phyloP scores from a whole-genome alignment of 73 alveolate genomes.

The Stentor coeruleus region DNA sequence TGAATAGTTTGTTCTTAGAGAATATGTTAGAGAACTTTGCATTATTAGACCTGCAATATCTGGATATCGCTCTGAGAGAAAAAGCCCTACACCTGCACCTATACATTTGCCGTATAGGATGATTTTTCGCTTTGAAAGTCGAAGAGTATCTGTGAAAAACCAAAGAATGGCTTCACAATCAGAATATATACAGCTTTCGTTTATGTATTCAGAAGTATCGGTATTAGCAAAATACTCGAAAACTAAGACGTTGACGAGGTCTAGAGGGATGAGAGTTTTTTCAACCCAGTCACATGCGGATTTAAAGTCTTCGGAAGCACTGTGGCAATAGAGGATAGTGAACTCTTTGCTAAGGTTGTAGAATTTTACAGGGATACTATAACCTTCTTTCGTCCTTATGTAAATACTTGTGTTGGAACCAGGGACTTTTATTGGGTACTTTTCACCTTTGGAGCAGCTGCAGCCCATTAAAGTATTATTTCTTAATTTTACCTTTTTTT shows the following conservation, averaged over 20 bases:
- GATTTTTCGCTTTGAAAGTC: background rate
- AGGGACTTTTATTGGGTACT: no score
- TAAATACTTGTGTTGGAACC: background rate
- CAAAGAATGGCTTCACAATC: constrained; percentile 17
- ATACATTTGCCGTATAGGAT: constrained; percentile 12
- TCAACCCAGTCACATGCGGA: constrained; percentile 7
- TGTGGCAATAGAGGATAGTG: background rate
- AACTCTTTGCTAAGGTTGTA: background rate
- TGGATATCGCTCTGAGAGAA: constrained; percentile 13
- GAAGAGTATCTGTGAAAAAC: background rate
- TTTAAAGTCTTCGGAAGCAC: background rate
- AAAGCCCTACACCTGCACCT: background rate
- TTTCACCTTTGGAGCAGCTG: no score
- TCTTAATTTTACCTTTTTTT: no score
- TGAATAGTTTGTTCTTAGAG: background rate
- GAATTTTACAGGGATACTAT: background rate
- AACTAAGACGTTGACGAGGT: background rate
- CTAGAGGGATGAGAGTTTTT: background rate
- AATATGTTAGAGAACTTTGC: background rate
- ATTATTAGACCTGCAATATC: constrained; percentile 11
- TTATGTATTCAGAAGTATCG: background rate
- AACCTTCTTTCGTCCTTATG: background rate
- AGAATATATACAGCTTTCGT: background rate
- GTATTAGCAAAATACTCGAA: background rate
- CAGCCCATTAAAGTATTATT: no score